Evolutionary conservation across 2,329 filamentous ascomycete genomes (phyloP).

Genomic region (Ceratocystis destructans): DNA sequence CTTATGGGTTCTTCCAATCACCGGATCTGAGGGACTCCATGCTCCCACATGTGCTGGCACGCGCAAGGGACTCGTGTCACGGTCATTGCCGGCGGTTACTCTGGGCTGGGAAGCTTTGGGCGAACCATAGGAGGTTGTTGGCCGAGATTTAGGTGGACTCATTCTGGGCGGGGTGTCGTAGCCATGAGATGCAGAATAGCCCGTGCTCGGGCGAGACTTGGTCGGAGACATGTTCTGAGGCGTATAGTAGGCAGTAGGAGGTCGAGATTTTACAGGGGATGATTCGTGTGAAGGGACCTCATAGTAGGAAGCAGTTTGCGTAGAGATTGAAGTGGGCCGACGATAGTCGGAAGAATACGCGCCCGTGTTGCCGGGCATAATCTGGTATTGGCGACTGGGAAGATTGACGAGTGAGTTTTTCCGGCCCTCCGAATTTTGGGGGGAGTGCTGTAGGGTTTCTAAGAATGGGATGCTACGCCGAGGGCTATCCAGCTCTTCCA

Average conservation of each 20-base stretch:
- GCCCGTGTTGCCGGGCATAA: slow-evolving; percentile 27
- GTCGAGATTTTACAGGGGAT: slow-evolving; percentile 11
- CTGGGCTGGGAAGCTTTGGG: not conserved
- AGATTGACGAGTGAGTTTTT: slow-evolving; percentile 42
- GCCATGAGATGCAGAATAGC: slow-evolving; percentile 10
- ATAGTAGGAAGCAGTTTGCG: slow-evolving; percentile 34
- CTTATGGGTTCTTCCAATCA: slow-evolving; percentile 41
- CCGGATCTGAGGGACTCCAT: slow-evolving; percentile 41
- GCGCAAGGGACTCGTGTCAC: slow-evolving; percentile 23
- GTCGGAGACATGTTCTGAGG: slow-evolving; percentile 9
- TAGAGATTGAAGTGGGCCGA: slow-evolving; percentile 21
- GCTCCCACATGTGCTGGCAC: slow-evolving; percentile 39
- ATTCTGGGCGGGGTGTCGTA: slow-evolving; percentile 14
- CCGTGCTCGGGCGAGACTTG: slow-evolving; percentile 23
- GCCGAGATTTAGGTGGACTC: slow-evolving; percentile 17
- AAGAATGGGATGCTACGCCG: slow-evolving; percentile 56
- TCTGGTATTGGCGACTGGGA: slow-evolving; percentile 43
- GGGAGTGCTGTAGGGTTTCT: slow-evolving; percentile 56
- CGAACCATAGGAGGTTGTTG: not conserved
- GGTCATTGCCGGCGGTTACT: slow-evolving; percentile 4
- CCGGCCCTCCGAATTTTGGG: slow-evolving; percentile 36
- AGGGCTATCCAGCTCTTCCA: slow-evolving; percentile 24
- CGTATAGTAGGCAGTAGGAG: slow-evolving; percentile 10
- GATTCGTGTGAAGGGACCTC: slow-evolving; percentile 36
- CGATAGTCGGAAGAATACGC: slow-evolving; percentile 9